These are phyloP conservation scores for Pseudocercospora musae DNA, from an alignment of 2,329 filamentous ascomycete species.

Conservation along the genomic window DNA sequence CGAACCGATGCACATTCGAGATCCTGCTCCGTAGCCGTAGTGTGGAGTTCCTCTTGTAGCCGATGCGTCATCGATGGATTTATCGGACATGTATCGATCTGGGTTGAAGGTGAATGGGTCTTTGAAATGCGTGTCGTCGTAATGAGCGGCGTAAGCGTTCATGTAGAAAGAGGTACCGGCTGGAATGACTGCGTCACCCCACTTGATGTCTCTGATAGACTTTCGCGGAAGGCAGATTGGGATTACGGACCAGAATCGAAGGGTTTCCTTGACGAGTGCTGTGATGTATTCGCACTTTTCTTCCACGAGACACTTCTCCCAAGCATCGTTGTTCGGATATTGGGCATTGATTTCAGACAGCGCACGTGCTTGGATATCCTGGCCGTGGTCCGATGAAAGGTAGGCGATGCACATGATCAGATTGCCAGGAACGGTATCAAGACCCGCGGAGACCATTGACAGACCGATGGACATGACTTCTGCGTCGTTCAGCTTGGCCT, in stretches of 20 bases:
- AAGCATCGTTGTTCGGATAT: conserved; percentile 73
- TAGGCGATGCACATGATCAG: conserved; percentile 77
- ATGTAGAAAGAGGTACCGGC: conserved; percentile 77
- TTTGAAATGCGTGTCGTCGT: conserved; percentile 67
- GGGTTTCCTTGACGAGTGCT: conserved; percentile 69
- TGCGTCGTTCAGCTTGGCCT: conserved; percentile 65
- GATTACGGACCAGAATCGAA: conserved; percentile 77
- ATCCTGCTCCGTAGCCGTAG: conserved; percentile 47
- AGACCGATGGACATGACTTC: conserved; percentile 79
- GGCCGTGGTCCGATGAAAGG: conserved; percentile 64
- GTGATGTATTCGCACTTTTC: conserved; percentile 76
- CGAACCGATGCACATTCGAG: conserved; percentile 41
- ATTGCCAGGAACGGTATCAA: conserved; percentile 78
- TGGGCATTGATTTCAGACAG: conserved; percentile 67
- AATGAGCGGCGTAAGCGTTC: conserved; percentile 73
- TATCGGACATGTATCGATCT: conserved; percentile 63
- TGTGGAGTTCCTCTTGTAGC: conserved; percentile 45
- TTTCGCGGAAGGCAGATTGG: conserved; percentile 72
- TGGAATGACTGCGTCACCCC: conserved; percentile 65
- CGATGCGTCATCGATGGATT: conserved; percentile 41
- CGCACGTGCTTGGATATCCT: conserved; percentile 66
- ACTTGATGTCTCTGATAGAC: conserved; percentile 69
- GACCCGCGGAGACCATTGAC: conserved; percentile 76
- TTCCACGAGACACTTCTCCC: conserved; percentile 68
- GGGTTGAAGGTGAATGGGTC: conserved; percentile 62